Conservation (phyloP, 768 basidiomycete species). For the Suillus hirtellus region DNA sequence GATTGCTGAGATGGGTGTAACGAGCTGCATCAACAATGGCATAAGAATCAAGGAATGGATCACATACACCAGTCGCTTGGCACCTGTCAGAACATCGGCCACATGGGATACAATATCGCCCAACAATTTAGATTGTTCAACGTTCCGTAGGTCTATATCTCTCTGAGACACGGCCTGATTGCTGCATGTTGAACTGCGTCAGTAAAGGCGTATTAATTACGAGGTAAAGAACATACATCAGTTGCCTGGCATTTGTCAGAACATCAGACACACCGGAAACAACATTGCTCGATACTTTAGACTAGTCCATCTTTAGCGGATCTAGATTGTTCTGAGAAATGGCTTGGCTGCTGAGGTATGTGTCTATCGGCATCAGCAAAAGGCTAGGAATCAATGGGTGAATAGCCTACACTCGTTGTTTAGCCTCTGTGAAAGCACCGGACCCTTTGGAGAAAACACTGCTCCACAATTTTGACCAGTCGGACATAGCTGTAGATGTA, state of each 20-base stretch:
- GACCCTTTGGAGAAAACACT: not conserved
- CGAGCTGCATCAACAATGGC: too few species aligned
- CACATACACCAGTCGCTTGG: too few species aligned
- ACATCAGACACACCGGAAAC: not conserved
- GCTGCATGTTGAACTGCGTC: not conserved
- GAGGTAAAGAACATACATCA: not conserved
- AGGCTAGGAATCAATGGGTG: not conserved
- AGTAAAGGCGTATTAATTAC: not conserved
- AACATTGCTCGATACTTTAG: not conserved
- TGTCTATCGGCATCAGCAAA: not conserved
- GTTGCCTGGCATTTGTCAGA: not conserved
- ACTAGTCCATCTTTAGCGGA: not conserved
- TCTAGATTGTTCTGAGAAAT: not conserved
- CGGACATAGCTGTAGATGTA: not conserved
- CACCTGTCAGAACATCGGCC: too few species aligned
- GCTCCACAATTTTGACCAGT: not conserved
- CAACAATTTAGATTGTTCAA: not conserved
- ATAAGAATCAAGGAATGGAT: too few species aligned
- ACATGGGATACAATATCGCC: not conserved
- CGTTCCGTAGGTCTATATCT: not conserved
- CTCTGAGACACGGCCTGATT: not conserved
- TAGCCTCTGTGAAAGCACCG: not conserved
- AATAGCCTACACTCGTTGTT: not conserved
- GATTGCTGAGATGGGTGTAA: too few species aligned
- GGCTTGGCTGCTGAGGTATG: not conserved